phyloP scores from a whole-genome alignment of 495 filamentous ascomycete genomes.

The Tuber aestivum region DNA sequence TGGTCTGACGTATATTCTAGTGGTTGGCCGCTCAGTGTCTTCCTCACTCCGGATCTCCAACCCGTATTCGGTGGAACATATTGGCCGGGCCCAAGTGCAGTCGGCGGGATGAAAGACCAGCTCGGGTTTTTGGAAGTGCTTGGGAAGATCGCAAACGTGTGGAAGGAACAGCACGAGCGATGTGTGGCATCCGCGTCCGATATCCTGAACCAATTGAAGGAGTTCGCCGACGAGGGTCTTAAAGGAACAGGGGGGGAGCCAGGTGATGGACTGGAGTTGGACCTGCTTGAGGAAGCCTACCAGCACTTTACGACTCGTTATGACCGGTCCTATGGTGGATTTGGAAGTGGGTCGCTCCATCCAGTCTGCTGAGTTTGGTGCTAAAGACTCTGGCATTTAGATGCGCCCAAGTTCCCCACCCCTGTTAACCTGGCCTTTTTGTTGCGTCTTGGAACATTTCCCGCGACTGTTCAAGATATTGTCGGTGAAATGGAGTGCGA shows the following conservation, averaged over 20 bases:
- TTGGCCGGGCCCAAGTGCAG: slow-evolving; percentile 74
- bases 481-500: slow-evolving; percentile 73
- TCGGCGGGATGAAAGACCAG: slow-evolving; percentile 50
- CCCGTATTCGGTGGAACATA: slow-evolving; percentile 96
- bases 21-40: slow-evolving; percentile 95
- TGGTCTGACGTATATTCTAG: slow-evolving; percentile 22
- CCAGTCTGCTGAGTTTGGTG: neutral
- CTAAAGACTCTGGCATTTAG: slow-evolving; percentile 33
- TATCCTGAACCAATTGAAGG: slow-evolving; percentile 69
- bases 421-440: slow-evolving; percentile 79
- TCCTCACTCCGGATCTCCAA: slow-evolving; percentile 85
- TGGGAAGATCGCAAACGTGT: slow-evolving; percentile 71
- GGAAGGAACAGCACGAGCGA: slow-evolving; percentile 74
- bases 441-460: slow-evolving; percentile 67
- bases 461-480: slow-evolving; percentile 69
- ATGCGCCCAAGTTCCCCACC: slow-evolving; percentile 83
- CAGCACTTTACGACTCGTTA: slow-evolving; percentile 71
- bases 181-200: slow-evolving; percentile 76
- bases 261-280: slow-evolving; percentile 72
- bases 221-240: slow-evolving; percentile 58
- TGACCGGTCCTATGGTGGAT: slow-evolving; percentile 73
- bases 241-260: slow-evolving; percentile 48
- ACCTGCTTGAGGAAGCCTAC: slow-evolving; percentile 85
- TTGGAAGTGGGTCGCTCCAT: slow-evolving; percentile 48
- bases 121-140: slow-evolving; percentile 74